These are phyloP conservation scores for Cryptococcus deneoformans DNA, from an alignment of 1,284 basidiomycete species.

Conservation along the genomic window DNA sequence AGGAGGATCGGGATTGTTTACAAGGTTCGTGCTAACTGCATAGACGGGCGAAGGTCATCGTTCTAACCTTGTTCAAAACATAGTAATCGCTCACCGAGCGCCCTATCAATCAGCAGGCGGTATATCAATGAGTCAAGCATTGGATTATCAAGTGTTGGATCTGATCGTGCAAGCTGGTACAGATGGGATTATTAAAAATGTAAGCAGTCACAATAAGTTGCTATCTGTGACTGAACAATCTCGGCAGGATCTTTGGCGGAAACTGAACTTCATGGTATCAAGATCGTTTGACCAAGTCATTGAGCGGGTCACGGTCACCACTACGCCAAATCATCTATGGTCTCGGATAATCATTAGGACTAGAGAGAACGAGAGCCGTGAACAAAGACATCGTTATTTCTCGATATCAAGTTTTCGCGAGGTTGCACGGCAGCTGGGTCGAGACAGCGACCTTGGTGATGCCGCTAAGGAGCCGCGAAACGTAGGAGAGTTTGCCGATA, in stretches of 20 bases:
- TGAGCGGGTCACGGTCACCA: conserved; percentile 24
- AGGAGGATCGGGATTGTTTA: background rate
- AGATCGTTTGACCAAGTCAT: conserved; percentile 35
- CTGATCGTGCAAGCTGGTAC: conserved; percentile 13
- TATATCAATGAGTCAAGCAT: conserved; percentile 11
- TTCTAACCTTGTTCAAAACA: background rate
- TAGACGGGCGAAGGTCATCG: too few species aligned
- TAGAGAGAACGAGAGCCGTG: conserved; percentile 34
- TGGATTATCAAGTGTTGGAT: conserved; percentile 23
- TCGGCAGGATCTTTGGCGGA: conserved; percentile 5
- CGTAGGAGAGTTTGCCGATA: too few species aligned
- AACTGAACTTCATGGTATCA: conserved; percentile 22
- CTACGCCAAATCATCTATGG: conserved; percentile 29
- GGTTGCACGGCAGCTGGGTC: conserved; percentile 6
- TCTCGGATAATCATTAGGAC: conserved; percentile 16
- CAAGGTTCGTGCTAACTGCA: background rate
- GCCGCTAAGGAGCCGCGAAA: too few species aligned
- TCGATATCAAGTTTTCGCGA: conserved; percentile 21
- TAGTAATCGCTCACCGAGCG: conserved; percentile 8
- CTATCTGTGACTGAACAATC: background rate
- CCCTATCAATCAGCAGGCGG: conserved; percentile 5
- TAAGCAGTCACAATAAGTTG: conserved; percentile 9
- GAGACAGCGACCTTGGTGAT: background rate
- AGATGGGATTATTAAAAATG: conserved; percentile 26
- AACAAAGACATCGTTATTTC: conserved; percentile 35